These are phyloP conservation scores for Daldinia eschscholtzii DNA, from an alignment of 2,329 filamentous ascomycete species.

Conservation along the genomic window DNA sequence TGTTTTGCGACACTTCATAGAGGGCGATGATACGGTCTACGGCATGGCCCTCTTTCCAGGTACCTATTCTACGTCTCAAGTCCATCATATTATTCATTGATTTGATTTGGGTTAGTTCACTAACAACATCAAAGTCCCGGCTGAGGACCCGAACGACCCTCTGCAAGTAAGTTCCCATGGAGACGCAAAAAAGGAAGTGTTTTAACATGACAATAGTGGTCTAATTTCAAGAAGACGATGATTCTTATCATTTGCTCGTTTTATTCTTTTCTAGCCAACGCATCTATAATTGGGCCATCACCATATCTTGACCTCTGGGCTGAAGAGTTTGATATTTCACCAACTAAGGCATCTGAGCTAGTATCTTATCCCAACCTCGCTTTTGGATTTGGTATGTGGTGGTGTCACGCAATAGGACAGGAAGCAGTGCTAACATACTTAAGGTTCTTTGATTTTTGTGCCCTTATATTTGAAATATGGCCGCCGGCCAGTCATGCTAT, in stretches of 20 bases:
- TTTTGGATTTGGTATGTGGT: slow-evolving; percentile 64
- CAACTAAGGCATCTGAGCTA: slow-evolving; percentile 65
- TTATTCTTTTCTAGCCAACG: slow-evolving; percentile 71
- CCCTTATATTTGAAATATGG: slow-evolving; percentile 67
- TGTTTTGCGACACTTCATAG: slow-evolving; percentile 26
- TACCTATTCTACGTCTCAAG: background rate
- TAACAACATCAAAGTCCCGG: slow-evolving; percentile 38
- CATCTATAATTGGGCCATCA: slow-evolving; percentile 67
- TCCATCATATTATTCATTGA: background rate
- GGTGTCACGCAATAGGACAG: background rate
- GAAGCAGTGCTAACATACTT: slow-evolving; percentile 26
- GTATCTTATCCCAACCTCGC: slow-evolving; percentile 72
- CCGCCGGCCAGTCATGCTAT: slow-evolving; percentile 59
- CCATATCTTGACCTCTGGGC: slow-evolving; percentile 70
- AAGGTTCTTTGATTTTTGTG: slow-evolving; percentile 66
- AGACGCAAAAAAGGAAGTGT: background rate
- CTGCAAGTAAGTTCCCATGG: slow-evolving; percentile 42
- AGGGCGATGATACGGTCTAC: slow-evolving; percentile 50
- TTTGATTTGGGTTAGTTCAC: background rate
- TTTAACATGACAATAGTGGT: slow-evolving; percentile 59
- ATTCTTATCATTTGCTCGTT: slow-evolving; percentile 68
- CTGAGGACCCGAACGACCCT: slow-evolving; percentile 51
- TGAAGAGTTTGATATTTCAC: slow-evolving; percentile 64
- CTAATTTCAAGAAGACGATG: slow-evolving; percentile 67
- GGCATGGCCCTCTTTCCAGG: slow-evolving; percentile 48